Conservation (phyloP, 2,329 filamentous ascomycete genomes). For the Colletotrichum trifolii region DNA sequence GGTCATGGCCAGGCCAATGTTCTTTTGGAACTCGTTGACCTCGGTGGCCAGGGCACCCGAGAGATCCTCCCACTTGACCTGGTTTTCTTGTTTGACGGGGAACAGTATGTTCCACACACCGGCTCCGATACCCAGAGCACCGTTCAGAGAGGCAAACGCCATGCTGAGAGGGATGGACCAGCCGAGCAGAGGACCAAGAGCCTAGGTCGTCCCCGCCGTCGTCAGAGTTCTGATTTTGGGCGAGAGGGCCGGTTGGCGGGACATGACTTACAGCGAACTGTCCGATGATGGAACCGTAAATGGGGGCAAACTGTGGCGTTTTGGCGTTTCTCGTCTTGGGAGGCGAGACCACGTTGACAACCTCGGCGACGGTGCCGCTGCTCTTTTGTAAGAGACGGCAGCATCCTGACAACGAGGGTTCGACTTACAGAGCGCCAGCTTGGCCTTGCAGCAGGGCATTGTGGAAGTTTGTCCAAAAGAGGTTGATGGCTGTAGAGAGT, state of each 20-base stretch:
- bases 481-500: slow-evolving; percentile 5
- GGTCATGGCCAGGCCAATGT: slow-evolving; percentile 11
- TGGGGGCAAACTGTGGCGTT: slow-evolving; percentile 1
- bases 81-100: neutral
- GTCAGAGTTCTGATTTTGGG: neutral
- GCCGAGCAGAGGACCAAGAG: neutral
- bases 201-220: neutral
- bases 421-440: slow-evolving; percentile 9
- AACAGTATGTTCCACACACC: slow-evolving; percentile 13
- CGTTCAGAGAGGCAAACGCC: neutral
- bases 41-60: neutral
- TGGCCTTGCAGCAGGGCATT: slow-evolving; percentile 17
- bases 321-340: neutral
- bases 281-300: slow-evolving; percentile 1
- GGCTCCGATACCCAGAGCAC: neutral
- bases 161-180: neutral
- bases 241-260: fast-evolving
- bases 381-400: neutral
- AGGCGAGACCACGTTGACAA: slow-evolving; percentile 10
- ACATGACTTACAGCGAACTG: slow-evolving; percentile 13
- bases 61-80: slow-evolving; percentile 15
- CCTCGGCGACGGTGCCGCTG: slow-evolving; percentile 17
- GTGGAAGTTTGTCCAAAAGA: slow-evolving; percentile 23
- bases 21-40: slow-evolving; percentile 22
- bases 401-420: neutral